A percentile compares a stretch with the other conserved stretches of the same genome.
Evolutionary conservation across 208 protist species (phyloP).

Genomic region (Leptomonas pyrrhocoris): DNA sequence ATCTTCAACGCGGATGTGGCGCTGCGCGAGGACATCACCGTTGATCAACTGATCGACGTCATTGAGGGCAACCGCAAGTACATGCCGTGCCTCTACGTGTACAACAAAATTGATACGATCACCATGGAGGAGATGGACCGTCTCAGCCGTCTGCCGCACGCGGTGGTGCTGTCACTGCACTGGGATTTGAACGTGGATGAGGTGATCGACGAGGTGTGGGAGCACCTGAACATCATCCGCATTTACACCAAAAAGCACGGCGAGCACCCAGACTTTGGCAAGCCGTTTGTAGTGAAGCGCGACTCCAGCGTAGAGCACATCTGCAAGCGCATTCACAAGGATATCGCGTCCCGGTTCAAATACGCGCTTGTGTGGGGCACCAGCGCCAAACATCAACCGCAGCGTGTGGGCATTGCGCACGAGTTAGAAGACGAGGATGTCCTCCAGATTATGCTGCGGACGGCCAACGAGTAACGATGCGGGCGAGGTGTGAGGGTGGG

Average conservation of each 20-base stretch:
- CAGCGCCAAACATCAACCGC: conserved; percentile 96
- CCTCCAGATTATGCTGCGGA: conserved; percentile 91
- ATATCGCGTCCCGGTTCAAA: conserved; percentile 92
- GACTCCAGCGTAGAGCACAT: conserved; percentile 91
- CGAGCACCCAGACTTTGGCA: conserved; percentile 94
- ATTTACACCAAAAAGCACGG: conserved; percentile 98
- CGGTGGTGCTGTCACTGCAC: conserved; percentile 88
- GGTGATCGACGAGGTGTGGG: conserved; percentile 96
- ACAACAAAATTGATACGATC: conserved; percentile 98
- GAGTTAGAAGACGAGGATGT: conserved; percentile 91
- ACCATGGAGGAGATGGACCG: conserved; percentile 97
- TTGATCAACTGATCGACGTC: conserved; percentile 99
- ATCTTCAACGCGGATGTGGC: conserved; percentile 97
- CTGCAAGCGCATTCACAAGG: conserved; percentile 94
- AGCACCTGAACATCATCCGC: conserved; percentile 95
- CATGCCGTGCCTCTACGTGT: conserved; percentile 94
- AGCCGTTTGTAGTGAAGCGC: conserved; percentile 93
- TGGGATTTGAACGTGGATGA: conserved; percentile 94
- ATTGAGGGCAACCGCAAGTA: conserved; percentile 96
- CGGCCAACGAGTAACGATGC: conserved; percentile 81
- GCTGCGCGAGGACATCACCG: conserved; percentile 95
- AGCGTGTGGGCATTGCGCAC: conserved; percentile 94
- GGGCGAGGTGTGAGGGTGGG: not conserved
- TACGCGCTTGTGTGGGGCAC: conserved; percentile 96
- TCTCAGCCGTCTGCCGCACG: conserved; percentile 90